phyloP scores from a whole-genome alignment of 805 yeast genomes.

The Blastobotrys mokoenaii region DNA sequence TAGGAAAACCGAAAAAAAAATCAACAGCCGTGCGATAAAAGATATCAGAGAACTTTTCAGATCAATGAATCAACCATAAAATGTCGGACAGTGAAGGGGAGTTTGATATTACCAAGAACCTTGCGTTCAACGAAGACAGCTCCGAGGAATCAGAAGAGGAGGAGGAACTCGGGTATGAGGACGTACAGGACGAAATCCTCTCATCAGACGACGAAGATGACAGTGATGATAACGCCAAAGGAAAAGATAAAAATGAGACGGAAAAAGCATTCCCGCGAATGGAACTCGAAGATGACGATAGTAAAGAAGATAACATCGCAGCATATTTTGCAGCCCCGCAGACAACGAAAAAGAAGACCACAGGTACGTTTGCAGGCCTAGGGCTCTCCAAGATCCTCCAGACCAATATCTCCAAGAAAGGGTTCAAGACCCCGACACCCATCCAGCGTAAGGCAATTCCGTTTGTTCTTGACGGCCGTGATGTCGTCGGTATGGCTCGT shows the following conservation, averaged over 20 bases:
- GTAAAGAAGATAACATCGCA: slow-evolving; percentile 14
- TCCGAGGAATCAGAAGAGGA: slow-evolving; percentile 6
- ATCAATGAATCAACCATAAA: neutral
- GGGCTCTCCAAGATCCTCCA: slow-evolving; percentile 72
- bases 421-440: slow-evolving; percentile 93
- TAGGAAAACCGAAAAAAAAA: neutral
- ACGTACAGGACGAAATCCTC: slow-evolving; percentile 25
- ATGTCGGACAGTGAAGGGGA: slow-evolving; percentile 19
- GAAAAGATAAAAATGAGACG: neutral
- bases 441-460: slow-evolving; percentile 96
- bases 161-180: slow-evolving; percentile 12
- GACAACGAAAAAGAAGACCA: slow-evolving; percentile 22
- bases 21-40: neutral
- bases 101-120: slow-evolving; percentile 20
- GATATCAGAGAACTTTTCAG: neutral
- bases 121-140: slow-evolving; percentile 14
- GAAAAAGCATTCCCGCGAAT: slow-evolving; percentile 30
- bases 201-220: slow-evolving; percentile 42
- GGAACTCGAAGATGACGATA: slow-evolving; percentile 34
- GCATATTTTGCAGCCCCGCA: slow-evolving; percentile 2
- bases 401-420: slow-evolving; percentile 68
- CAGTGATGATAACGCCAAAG: slow-evolving; percentile 18
- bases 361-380: slow-evolving; percentile 80
- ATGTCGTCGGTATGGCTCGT: slow-evolving; percentile 98
- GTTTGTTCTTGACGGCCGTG: slow-evolving; percentile 73